These are phyloP conservation scores for Suillus paluster DNA, from an alignment of 768 basidiomycete species.

Conservation along the genomic window DNA sequence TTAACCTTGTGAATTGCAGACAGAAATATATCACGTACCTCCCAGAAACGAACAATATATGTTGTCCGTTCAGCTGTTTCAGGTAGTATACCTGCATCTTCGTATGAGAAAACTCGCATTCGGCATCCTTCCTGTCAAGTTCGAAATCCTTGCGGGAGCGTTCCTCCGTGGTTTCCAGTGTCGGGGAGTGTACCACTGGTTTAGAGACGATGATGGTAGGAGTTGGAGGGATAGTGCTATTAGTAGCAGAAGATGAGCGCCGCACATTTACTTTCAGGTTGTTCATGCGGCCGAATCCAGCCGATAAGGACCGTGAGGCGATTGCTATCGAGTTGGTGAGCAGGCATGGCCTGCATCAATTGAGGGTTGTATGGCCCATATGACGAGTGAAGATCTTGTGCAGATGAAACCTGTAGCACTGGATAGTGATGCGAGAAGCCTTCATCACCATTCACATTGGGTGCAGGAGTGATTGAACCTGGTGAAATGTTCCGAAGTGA, in stretches of 20 bases:
- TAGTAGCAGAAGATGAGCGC: background rate
- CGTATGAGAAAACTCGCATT: background rate
- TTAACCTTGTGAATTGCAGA: background rate
- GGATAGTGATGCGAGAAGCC: too few species aligned
- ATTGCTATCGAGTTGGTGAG: background rate
- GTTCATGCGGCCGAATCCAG: background rate
- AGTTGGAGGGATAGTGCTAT: background rate
- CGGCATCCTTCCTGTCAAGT: background rate
- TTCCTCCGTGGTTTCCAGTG: background rate
- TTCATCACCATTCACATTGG: too few species aligned
- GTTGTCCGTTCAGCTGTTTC: background rate
- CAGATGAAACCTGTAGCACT: too few species aligned
- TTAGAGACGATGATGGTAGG: background rate
- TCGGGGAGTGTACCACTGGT: background rate
- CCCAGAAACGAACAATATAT: conserved; percentile 3
- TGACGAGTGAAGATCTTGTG: too few species aligned
- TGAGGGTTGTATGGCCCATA: too few species aligned
- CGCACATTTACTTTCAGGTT: background rate
- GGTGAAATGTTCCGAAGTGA: too few species aligned
- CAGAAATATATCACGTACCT: background rate
- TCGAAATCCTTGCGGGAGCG: background rate
- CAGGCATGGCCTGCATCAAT: too few species aligned
- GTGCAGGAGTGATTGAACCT: too few species aligned
- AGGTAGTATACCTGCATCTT: background rate
- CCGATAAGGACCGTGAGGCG: background rate